Percentiles rank a stretch among this genome's conserved stretches.
Evolutionary conservation across 495 filamentous ascomycete genomes (phyloP).

Genomic region (Aspergillus homomorphus): DNA sequence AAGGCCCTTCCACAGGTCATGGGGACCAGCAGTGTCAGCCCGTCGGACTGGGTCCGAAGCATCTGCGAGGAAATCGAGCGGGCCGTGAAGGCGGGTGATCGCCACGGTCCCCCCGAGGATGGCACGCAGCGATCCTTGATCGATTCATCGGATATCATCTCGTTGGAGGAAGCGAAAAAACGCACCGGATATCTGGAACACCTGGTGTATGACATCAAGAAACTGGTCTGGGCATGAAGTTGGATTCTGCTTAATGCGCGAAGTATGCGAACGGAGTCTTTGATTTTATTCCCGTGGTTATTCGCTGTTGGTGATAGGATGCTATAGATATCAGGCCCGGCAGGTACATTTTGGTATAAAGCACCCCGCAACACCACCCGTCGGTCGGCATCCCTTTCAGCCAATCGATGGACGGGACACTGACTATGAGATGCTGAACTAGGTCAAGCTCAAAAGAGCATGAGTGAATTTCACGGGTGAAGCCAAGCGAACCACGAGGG

Average conservation of each 20-base stretch:
- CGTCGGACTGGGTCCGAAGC: conserved; percentile 64
- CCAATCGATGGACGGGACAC: no score
- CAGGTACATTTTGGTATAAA: background rate
- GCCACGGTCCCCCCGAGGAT: conserved; percentile 11
- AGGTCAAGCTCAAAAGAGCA: no score
- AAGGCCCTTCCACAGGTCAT: conserved; percentile 40
- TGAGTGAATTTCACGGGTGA: no score
- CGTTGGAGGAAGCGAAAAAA: conserved; percentile 77
- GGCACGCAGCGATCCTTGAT: conserved; percentile 35
- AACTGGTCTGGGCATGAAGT: conserved; percentile 78
- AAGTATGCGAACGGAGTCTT: background rate
- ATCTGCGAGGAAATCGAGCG: conserved; percentile 62
- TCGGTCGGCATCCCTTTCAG: no score
- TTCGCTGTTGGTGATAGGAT: background rate
- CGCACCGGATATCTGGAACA: conserved; percentile 84
- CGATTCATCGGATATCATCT: conserved; percentile 75
- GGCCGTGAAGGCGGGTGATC: conserved; percentile 34
- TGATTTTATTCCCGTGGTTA: background rate
- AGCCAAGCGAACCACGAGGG: no score
- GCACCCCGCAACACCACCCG: no score
- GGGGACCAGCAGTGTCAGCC: conserved; percentile 49
- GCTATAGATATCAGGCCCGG: no score
- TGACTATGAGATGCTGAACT: no score
- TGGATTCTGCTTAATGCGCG: background rate
- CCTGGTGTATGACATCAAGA: conserved; percentile 81